Base-by-base conservation (phyloP, 2,329 filamentous ascomycete genomes). In the Xylariaceae sp. region DNA sequence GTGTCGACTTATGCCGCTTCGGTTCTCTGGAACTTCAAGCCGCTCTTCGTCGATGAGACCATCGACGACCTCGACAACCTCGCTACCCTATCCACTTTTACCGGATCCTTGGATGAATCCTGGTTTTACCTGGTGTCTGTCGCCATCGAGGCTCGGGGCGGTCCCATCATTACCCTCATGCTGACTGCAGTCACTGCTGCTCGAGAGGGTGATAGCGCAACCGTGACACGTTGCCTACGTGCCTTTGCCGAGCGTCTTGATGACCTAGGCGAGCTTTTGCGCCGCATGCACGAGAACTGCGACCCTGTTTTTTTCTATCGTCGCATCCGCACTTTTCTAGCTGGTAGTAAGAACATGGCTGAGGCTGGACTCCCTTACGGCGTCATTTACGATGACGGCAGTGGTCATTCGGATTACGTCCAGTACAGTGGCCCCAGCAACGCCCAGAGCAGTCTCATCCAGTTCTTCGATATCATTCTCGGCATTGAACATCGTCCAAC, bases 121-220 rank as follows among this genome's bases (percentile, higher is more conserved):
- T 99, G 94, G 94, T 99, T 99, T 70, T 99, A 97, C 70, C 81
- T 99, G 10, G 85, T 97, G 46, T 97, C 92, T 0, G 90, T 97
- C 3, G 94, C 93, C 58, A 97, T 99, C 60, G 94, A 99, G 74
- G 92, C 92, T 49, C 87, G 91, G 50, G 93, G 91, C 21, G 94
- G 87, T 0, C 89, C 92, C 3, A 89, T 92, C 53, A 86, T 99
- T 47, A 86, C 92, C 0, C 76, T 96, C 53, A 96, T 97, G 91
- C 79, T 99, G 35, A 81, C 86, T 33, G 94, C 94, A 40, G 92
- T 99, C 52, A 79, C 83, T 46, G 92, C 92, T 29, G 92, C 87
- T 18, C 84, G 91, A 43, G 75, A 81, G 16, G 81, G 83, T 53
- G 88, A 97, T 65, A 81, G 78, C 30, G 72, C 75, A n/a, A 83